Evolutionary conservation across 441 rosid genomes (phyloP).

Genomic region (Euphorbia corollata): DNA sequence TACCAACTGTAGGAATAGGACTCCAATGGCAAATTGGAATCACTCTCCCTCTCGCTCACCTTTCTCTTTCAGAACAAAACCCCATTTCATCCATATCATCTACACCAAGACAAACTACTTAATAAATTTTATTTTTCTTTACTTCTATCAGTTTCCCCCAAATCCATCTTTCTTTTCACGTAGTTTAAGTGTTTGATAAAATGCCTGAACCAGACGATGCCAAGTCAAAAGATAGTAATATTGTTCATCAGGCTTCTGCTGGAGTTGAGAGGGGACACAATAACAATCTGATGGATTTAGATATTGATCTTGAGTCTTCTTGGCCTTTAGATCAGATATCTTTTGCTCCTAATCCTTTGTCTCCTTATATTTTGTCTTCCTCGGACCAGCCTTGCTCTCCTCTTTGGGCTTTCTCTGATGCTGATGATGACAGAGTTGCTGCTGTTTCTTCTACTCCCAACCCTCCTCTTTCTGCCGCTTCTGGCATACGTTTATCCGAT

Average conservation of each 20-base stretch:
- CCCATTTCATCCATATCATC: not conserved
- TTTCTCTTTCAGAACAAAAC: constrained; percentile 17
- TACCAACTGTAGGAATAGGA: constrained; percentile 24
- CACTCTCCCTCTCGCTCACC: constrained; percentile 31
- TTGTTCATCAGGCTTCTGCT: not conserved
- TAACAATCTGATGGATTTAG: constrained; percentile 40
- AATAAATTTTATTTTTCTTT: constrained; percentile 3
- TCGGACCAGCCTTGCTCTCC: constrained; percentile 77
- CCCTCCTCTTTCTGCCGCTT: constrained; percentile 21
- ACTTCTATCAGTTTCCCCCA: not conserved
- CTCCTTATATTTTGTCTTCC: constrained; percentile 44
- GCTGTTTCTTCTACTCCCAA: constrained; percentile 12
- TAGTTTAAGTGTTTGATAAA: constrained; percentile 9
- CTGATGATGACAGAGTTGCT: constrained; percentile 25
- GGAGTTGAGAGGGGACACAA: constrained; percentile 16
- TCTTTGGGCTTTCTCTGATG: constrained; percentile 80
- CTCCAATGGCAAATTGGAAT: constrained; percentile 40
- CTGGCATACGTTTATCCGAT: constrained; percentile 31
- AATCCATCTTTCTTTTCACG: not conserved
- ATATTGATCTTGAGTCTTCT: constrained; percentile 51
- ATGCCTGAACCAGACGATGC: constrained; percentile 62
- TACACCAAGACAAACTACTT: constrained; percentile 6
- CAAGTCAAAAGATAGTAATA: constrained; percentile 20
- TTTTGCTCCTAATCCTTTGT: constrained; percentile 40
- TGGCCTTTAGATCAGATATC: constrained; percentile 73